These are phyloP conservation scores for Haberlea rhodopensis DNA, from an alignment of 257 asterid species.

Conservation along the genomic window DNA sequence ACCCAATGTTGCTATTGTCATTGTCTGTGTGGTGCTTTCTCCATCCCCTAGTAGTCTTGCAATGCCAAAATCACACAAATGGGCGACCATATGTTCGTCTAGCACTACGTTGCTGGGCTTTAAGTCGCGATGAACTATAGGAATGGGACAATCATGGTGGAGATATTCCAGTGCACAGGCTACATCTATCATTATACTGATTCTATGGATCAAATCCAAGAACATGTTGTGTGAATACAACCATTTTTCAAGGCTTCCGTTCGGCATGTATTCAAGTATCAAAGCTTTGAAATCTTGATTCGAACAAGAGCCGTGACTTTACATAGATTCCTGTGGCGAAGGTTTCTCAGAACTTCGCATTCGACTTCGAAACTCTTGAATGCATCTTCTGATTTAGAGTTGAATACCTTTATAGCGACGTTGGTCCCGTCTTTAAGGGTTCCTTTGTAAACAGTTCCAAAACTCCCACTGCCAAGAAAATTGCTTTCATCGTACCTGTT, in stretches of 20 bases:
- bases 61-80: constrained; percentile 18
- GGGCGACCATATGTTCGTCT: constrained; percentile 19
- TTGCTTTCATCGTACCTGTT: not conserved
- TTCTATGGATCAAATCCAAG: constrained; percentile 20
- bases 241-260: constrained; percentile 20
- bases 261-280: constrained; percentile 24
- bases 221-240: not conserved
- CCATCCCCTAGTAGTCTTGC: constrained; percentile 8
- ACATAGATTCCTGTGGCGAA: constrained; percentile 19
- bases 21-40: constrained; percentile 8
- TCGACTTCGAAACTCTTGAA: constrained; percentile 26
- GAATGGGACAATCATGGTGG: constrained; percentile 9
- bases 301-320: constrained; percentile 16
- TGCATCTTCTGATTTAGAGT: not conserved
- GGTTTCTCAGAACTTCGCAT: constrained; percentile 10
- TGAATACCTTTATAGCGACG: constrained; percentile 24
- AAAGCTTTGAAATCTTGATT: constrained; percentile 19
- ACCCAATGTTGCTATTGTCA: constrained; percentile 9
- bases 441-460: constrained; percentile 21
- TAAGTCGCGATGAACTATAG: constrained; percentile 20
- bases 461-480: constrained; percentile 13
- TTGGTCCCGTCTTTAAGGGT: not conserved
- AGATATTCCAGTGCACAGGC: constrained; percentile 26
- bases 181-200: constrained; percentile 23
- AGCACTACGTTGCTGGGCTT: constrained; percentile 23